Conservation (phyloP, 805 yeast genomes). For the Suhomyces sp. region DNA sequence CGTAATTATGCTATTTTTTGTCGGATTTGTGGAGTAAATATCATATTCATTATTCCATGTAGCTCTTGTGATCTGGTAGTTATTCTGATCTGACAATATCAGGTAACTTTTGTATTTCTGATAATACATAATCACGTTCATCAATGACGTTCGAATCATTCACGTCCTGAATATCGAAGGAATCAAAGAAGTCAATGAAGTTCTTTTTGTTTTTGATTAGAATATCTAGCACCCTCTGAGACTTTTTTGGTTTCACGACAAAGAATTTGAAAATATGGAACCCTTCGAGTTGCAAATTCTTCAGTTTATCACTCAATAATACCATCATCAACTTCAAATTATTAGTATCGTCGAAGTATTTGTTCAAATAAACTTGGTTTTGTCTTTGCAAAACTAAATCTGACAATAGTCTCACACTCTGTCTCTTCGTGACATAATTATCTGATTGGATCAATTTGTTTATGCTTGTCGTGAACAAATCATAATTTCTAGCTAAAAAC, state of each 20-base stretch:
- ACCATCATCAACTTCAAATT: conserved; percentile 87
- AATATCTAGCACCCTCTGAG: conserved; percentile 76
- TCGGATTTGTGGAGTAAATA: neutral
- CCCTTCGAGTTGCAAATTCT: conserved; percentile 85
- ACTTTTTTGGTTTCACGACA: conserved; percentile 92
- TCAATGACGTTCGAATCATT: conserved; percentile 68
- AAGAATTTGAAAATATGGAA: conserved; percentile 92
- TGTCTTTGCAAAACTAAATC: conserved; percentile 69
- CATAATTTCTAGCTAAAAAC: conserved; percentile 61
- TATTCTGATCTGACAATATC: conserved; percentile 43
- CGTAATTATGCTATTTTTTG: too few species aligned
- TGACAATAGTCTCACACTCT: conserved; percentile 73
- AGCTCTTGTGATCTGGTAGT: too few species aligned
- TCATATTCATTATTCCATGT: too few species aligned
- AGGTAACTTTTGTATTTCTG: conserved; percentile 71
- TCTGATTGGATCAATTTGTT: conserved; percentile 71
- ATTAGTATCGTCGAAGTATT: conserved; percentile 76
- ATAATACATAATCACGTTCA: conserved; percentile 78
- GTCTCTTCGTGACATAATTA: conserved; percentile 91
- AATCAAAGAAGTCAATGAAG: conserved; percentile 64
- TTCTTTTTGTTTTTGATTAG: conserved; percentile 80
- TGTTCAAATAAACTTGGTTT: conserved; percentile 69
- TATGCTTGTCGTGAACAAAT: conserved; percentile 57
- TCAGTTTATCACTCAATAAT: conserved; percentile 81
- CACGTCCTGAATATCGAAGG: conserved; percentile 59